Base-by-base conservation (phyloP, 1,284 basidiomycete genomes). In the Crucibulum parvulum region DNA sequence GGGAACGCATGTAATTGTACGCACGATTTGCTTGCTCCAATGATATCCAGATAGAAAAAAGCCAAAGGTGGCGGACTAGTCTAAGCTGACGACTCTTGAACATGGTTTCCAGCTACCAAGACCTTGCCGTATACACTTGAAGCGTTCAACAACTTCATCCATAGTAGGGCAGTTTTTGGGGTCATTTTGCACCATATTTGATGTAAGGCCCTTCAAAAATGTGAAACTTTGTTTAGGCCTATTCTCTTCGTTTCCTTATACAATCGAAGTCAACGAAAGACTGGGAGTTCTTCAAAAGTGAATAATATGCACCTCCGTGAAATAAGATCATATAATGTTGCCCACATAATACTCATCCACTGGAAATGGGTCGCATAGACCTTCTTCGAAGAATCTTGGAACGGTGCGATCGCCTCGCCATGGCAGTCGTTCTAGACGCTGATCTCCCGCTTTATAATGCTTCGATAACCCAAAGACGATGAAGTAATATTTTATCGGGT, bases 321-420 rank as follows among this genome's bases (percentile, higher is more conserved):
- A 72, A 10, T 68, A 58, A n/a, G 65, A 56, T 11, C 56, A 64
- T 51, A 78, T 72, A 0, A 70, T 45, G 51, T 78, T 77, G 0
- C 78, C 77, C 1, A 78, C 53, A 34, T 72, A 76, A 56, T 74
- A 80, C 0, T 80, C 68, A 36, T 81, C 78, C 1, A 74, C 74
- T 13, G 68, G 61, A 45, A 76, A 79, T 1, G 78, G 76, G 61
- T 78, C 60, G 16, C 67, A 69, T 65, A 57, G 4, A 61, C 65
- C 4, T 58, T 61, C 9, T 18, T 51, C 56, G 8, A 3, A 62
- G 62, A 57, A 67, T 66, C 62, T 60, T 5, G 62, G 62, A 6
- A 57, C 60, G 10, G 73, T 51, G 6, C n/a, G 16, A 10, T 66
- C 11, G 31, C 48, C 53, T 68, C 72, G 51, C 59, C 16, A 58